These are phyloP conservation scores for Diaporthe sp. DNA, from an alignment of 2,329 filamentous ascomycete genomes.

Conservation along the genomic window DNA sequence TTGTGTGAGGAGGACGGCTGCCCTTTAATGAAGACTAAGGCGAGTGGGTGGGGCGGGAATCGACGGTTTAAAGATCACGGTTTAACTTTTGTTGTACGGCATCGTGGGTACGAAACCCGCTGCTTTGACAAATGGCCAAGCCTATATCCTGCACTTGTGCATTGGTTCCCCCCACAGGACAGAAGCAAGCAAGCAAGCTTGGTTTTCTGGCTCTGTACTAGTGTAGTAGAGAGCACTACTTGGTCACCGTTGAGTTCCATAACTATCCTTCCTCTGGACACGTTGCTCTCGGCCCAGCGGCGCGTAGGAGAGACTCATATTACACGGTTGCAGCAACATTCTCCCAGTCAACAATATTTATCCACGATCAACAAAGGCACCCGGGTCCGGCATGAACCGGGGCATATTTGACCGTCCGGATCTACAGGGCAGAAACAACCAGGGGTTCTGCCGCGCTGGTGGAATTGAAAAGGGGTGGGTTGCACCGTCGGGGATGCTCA, in stretches of 20 bases:
- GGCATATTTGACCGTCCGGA: constrained; percentile 26
- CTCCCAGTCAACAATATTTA: constrained; percentile 1
- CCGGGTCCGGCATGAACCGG: constrained; percentile 13
- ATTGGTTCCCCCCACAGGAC: not conserved
- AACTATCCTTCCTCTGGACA: not conserved
- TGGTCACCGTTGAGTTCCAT: not conserved
- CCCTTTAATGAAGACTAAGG: constrained; percentile 19
- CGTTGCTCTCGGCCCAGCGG: not conserved
- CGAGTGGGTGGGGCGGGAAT: constrained; percentile 32
- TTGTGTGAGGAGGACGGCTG: constrained; percentile 16
- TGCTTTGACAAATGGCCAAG: not conserved
- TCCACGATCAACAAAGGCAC: not conserved
- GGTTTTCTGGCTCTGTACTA: not conserved
- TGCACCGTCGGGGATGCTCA: constrained; percentile 2
- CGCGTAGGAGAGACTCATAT: not conserved
- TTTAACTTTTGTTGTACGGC: constrained; percentile 11
- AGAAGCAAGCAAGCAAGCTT: not conserved
- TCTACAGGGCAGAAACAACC: constrained; percentile 29
- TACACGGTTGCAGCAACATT: not conserved
- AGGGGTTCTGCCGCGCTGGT: constrained; percentile 4
- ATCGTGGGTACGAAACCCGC: constrained; percentile 14
- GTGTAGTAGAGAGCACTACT: not conserved
- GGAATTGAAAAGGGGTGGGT: not conserved
- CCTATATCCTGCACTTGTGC: not conserved
- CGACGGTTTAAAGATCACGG: constrained; percentile 23